phyloP scores from a whole-genome alignment of 2,329 filamentous ascomycete genomes.

The Myrmaecium sp. region DNA sequence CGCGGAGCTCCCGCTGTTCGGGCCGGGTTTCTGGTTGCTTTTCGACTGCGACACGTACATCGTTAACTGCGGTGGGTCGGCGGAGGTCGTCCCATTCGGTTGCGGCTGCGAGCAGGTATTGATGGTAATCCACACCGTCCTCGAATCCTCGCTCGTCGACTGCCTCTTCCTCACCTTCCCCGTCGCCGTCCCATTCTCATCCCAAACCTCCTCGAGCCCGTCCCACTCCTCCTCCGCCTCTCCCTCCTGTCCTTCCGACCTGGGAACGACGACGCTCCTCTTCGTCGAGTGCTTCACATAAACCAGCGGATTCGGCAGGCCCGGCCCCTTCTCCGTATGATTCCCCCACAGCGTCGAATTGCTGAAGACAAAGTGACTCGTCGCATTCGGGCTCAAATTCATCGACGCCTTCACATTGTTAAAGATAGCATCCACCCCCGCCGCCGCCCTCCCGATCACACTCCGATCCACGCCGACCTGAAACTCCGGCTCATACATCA shows the following conservation, averaged over 20 bases:
- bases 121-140: slow-evolving; percentile 60
- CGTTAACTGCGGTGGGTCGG: slow-evolving; percentile 46
- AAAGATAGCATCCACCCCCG: slow-evolving; percentile 30
- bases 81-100: slow-evolving; percentile 31
- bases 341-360: slow-evolving; percentile 35
- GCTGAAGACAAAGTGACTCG: slow-evolving; percentile 47
- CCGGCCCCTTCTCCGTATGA: slow-evolving; percentile 14
- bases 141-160: slow-evolving; percentile 18
- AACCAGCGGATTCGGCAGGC: slow-evolving; percentile 14
- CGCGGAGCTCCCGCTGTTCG: slow-evolving; percentile 32
- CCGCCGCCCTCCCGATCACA: slow-evolving; percentile 43
- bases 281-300: slow-evolving; percentile 2
- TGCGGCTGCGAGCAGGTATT: slow-evolving; percentile 71
- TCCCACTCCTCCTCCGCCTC: slow-evolving; percentile 4
- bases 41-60: slow-evolving; percentile 57
- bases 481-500: slow-evolving; percentile 44
- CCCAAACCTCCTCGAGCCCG: slow-evolving; percentile 4
- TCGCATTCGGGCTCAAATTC: slow-evolving; percentile 46
- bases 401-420: slow-evolving; percentile 49
- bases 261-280: slow-evolving; percentile 3
- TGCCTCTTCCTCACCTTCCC: slow-evolving; percentile 6
- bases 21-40: slow-evolving; percentile 49
- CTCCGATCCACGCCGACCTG: slow-evolving; percentile 41
- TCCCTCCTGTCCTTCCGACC: neutral
- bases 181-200: neutral